Percentiles rank a stretch among this genome's conserved stretches.
These are phyloP conservation scores for Ceratocystis harringtonii DNA, from an alignment of 2,329 filamentous ascomycete genomes.

Conservation along the genomic window DNA sequence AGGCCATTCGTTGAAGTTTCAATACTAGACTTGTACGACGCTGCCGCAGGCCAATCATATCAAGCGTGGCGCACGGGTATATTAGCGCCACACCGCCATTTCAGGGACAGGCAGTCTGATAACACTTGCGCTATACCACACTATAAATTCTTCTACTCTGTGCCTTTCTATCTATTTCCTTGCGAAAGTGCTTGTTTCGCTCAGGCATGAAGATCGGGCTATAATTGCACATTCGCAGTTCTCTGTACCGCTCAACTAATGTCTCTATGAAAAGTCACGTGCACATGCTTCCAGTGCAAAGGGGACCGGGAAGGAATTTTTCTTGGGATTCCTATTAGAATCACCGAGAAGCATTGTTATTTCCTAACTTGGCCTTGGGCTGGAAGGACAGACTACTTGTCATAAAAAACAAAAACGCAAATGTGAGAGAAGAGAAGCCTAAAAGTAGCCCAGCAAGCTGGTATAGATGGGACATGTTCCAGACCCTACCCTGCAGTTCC, in stretches of 20 bases:
- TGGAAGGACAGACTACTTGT: too few species aligned
- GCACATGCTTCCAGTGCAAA: too few species aligned
- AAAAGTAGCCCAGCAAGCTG: too few species aligned
- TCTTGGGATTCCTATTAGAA: too few species aligned
- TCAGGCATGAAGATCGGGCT: too few species aligned
- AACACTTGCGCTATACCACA: background rate
- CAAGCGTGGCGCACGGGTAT: slow-evolving; percentile 3
- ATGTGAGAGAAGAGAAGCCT: background rate
- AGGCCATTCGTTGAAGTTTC: slow-evolving; percentile 1
- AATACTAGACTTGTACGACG: slow-evolving; percentile 3
- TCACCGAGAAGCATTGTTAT: too few species aligned
- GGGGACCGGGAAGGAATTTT: too few species aligned
- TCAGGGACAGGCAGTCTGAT: background rate
- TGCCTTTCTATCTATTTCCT: background rate
- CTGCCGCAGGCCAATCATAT: slow-evolving; percentile 7
- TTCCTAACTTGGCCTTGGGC: too few species aligned
- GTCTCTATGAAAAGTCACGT: too few species aligned
- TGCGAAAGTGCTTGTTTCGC: too few species aligned
- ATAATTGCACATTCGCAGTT: too few species aligned
- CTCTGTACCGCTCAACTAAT: too few species aligned
- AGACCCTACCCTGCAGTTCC: background rate
- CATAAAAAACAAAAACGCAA: background rate
- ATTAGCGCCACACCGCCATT: slow-evolving; percentile 10
- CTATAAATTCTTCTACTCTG: background rate
- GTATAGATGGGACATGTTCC: background rate